Conservation (phyloP, 768 basidiomycete genomes). For the Hygrophoropsis aurantiaca region DNA sequence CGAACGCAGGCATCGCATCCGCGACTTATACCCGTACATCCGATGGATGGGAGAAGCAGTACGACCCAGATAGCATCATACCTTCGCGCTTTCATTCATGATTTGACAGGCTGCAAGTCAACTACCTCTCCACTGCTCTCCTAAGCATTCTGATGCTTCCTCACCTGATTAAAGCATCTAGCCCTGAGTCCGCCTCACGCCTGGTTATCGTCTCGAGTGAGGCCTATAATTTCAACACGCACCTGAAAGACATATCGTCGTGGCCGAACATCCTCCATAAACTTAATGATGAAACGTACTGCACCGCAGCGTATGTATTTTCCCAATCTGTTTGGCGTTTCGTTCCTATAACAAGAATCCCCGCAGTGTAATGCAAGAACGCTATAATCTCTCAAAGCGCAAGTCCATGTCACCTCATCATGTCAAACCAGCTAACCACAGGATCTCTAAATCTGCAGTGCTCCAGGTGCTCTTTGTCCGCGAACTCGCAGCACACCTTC, state of each 20-base stretch:
- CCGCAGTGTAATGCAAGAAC: constrained; percentile 12
- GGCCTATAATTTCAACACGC: constrained; percentile 10
- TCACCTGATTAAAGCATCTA: constrained; percentile 13
- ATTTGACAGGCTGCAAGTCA: constrained; percentile 18
- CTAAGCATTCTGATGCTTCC: constrained; percentile 23
- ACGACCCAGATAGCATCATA: neutral
- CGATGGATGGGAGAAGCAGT: constrained; percentile 26
- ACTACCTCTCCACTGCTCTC: constrained; percentile 22
- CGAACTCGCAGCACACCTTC: constrained; percentile 17
- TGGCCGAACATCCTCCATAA: constrained; percentile 12
- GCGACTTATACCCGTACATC: constrained; percentile 8
- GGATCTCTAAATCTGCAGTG: constrained; percentile 11
- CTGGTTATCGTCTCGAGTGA: constrained; percentile 20
- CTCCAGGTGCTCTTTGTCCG: constrained; percentile 22
- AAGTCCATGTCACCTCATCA: neutral
- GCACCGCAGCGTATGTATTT: constrained; percentile 7
- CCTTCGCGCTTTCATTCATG: neutral
- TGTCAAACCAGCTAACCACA: too few relatives aligned
- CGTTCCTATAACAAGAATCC: neutral
- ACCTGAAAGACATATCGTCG: neutral
- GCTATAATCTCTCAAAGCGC: constrained; percentile 9
- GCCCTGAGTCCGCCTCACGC: constrained; percentile 5
- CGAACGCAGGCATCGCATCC: constrained; percentile 15
- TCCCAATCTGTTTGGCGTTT: neutral
- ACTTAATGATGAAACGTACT: constrained; percentile 15